phyloP scores from a whole-genome alignment of 2,329 filamentous ascomycete genomes.

The Beauveria scarabaeidicola region DNA sequence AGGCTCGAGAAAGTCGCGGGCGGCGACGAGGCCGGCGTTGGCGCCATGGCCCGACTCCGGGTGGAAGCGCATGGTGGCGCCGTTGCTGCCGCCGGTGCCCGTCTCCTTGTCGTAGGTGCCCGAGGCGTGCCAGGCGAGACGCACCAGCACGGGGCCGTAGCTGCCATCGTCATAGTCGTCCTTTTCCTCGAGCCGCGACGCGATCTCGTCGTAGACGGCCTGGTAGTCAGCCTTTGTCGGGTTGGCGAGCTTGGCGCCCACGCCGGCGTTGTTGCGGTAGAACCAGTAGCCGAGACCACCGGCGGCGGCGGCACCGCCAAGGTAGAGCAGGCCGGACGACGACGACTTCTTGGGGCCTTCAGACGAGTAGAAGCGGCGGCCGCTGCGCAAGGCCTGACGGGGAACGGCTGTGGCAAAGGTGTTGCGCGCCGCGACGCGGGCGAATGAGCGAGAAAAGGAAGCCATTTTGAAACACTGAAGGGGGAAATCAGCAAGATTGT shows the following conservation, averaged over 20 bases:
- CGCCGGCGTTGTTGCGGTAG: conserved; percentile 48
- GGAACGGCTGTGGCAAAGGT: conserved; percentile 50
- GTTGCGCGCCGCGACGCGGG: conserved; percentile 47
- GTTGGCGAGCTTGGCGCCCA: conserved; percentile 50
- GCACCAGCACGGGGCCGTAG: conserved; percentile 84
- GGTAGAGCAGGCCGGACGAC: conserved; percentile 43
- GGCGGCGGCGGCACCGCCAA: conserved; percentile 49
- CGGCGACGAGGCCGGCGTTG: conserved; percentile 80
- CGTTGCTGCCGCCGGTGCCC: conserved; percentile 85
- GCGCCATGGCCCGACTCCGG: conserved; percentile 86
- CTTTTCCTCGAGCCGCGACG: conserved; percentile 71
- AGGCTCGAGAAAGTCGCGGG: conserved; percentile 87
- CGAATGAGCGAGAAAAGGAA: conserved; percentile 43
- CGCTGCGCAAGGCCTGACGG: conserved; percentile 63
- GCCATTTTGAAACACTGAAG: conserved; percentile 21
- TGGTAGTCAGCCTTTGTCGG: conserved; percentile 86
- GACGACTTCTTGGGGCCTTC: conserved; percentile 48
- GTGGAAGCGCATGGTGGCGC: conserved; percentile 91
- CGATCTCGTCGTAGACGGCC: conserved; percentile 86
- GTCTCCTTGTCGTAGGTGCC: conserved; percentile 89
- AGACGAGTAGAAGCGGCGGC: conserved; percentile 73
- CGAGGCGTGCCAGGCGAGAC: conserved; percentile 88
- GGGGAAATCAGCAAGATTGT: background rate
- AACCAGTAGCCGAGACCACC: conserved; percentile 60
- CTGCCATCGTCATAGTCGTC: conserved; percentile 95